These are phyloP conservation scores for Candida mattraensis DNA, from an alignment of 805 yeast genomes.

Conservation along the genomic window DNA sequence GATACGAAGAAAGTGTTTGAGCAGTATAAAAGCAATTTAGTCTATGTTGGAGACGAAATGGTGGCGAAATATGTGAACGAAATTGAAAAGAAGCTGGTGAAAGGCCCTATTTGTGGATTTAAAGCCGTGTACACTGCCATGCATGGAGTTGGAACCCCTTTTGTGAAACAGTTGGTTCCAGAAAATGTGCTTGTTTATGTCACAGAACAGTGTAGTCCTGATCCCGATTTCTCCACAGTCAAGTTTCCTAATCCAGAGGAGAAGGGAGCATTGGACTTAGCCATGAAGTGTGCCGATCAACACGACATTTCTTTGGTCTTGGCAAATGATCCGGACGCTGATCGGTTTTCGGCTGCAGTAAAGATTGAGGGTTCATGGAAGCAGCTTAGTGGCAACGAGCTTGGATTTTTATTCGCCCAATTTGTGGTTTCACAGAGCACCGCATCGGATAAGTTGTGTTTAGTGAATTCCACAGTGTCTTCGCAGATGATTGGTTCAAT, in stretches of 20 bases:
- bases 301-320: constrained; percentile 53
- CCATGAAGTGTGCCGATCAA: constrained; percentile 60
- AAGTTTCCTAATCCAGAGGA: constrained; percentile 95
- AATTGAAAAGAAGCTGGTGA: constrained; percentile 35
- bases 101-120: constrained; percentile 31
- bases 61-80: constrained; percentile 41
- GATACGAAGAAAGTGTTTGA: constrained; percentile 32
- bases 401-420: constrained; percentile 81
- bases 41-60: constrained; percentile 43
- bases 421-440: constrained; percentile 42
- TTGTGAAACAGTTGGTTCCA: constrained; percentile 44
- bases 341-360: constrained; percentile 82
- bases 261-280: constrained; percentile 80
- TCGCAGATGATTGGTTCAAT: constrained; percentile 74
- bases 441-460: constrained; percentile 41
- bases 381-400: constrained; percentile 88
- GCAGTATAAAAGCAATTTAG: constrained; percentile 28
- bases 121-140: constrained; percentile 85
- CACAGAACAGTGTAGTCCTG: constrained; percentile 66
- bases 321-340: constrained; percentile 98
- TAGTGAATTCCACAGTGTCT: constrained; percentile 89
- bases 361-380: constrained; percentile 55
- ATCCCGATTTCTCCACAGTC: constrained; percentile 86
- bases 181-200: constrained; percentile 44
- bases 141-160: constrained; percentile 89